Base-by-base conservation (phyloP, 2,329 filamentous ascomycete species). In the Alternaria tenuissima region DNA sequence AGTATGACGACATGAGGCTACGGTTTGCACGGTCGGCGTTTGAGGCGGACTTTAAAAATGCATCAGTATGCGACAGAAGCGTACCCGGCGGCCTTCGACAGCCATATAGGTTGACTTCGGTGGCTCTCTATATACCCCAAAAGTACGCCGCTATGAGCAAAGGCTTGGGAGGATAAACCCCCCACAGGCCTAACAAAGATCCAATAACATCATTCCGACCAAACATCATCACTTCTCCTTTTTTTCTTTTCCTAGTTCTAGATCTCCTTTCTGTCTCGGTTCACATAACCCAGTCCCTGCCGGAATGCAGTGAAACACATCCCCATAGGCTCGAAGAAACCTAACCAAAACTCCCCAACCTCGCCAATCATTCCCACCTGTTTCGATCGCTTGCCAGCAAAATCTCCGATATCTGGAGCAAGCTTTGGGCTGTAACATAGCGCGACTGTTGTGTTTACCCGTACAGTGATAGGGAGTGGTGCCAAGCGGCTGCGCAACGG, bases 111-210 rank as follows among this genome's bases (percentile, higher is more conserved):
- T 55, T 58, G 60, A 54, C 41, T 55, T 46, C 43, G 43, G 55
- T 43, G 26, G 58, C 57, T 67, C 43, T 51, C 44, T 36, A 60
- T 67, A 67, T 67, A 67, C 64, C 64, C 64, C 60, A 61, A 55
- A 60, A 60, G 56, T 65, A 57, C 51, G 57, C 57, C 51, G 53
- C 54, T 36, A 65, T 54, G 52, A 52, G 43, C 53, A 49, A 18
- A 26, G 43, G 53, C 43, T 24, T 16, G 28, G 53, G 53, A 55
- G 53, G 39, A 32, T 12, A 47, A 32, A 41, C 8, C 34, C 32
- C 32, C 24, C 24, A 24, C 30, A 43, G 42, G 42, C n/a, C 22
- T 43, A 48, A 22, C 43, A 55, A 43, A 49, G 11, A 55, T 39
- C 43, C 42, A 55, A 55, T 48, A n/a, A 48, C 43, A 55, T 48